phyloP scores from a whole-genome alignment of 352 stramenopile genomes.

The Pythium periplocum region DNA sequence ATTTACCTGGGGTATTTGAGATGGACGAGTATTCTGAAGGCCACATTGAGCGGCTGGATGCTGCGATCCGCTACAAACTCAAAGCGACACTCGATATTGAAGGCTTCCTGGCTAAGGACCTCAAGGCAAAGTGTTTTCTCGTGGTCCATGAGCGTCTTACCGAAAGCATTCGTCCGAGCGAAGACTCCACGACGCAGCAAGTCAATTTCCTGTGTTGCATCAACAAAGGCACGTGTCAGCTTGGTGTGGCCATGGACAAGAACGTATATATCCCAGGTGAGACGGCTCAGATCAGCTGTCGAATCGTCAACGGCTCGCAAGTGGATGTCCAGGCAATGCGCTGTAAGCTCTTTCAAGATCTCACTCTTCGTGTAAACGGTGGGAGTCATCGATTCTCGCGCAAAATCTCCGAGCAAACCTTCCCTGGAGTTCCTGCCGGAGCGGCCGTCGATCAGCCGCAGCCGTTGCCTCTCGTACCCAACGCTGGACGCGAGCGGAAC shows the following conservation, averaged over 20 bases:
- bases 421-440: conserved; percentile 14
- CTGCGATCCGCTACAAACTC: conserved; percentile 32
- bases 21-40: conserved; percentile 12
- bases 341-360: conserved; percentile 25
- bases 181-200: conserved; percentile 22
- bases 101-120: conserved; percentile 25
- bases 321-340: conserved; percentile 25
- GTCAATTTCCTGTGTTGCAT: conserved; percentile 36
- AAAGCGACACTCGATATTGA: conserved; percentile 28
- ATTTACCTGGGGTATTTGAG: conserved; percentile 22
- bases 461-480: conserved; percentile 21
- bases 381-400: conserved; percentile 8
- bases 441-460: conserved; percentile 14
- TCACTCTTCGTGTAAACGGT: conserved; percentile 14
- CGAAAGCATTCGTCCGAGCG: conserved; percentile 13
- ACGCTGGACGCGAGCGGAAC: neutral
- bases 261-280: conserved; percentile 28
- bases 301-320: conserved; percentile 29
- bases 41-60: conserved; percentile 8
- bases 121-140: conserved; percentile 23
- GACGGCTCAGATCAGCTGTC: conserved; percentile 25
- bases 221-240: conserved; percentile 26
- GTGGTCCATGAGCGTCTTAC: conserved; percentile 28
- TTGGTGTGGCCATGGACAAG: conserved; percentile 31
- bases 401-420: conserved; percentile 15